phyloP scores from a whole-genome alignment of 2,329 filamentous ascomycete genomes.

The Sporothrix sp. region DNA sequence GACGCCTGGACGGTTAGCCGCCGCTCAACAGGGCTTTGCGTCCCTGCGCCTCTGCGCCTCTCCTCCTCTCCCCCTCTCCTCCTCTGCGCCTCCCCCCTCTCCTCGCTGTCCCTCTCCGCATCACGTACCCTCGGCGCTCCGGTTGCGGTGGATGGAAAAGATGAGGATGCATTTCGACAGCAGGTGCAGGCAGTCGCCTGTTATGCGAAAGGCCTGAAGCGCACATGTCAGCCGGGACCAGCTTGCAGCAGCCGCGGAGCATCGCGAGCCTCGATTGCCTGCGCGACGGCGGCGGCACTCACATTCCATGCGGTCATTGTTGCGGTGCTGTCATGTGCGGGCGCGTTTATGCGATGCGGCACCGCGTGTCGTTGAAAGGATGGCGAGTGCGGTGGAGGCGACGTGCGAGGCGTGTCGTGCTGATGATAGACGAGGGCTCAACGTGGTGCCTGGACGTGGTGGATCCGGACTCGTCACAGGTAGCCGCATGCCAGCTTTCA shows the following conservation, averaged over 20 bases:
- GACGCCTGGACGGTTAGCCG: conserved; percentile 46
- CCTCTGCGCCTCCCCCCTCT: too few species aligned
- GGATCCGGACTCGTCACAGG: too few species aligned
- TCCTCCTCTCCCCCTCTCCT: too few species aligned
- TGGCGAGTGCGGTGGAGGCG: not conserved
- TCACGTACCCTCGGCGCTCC: conserved; percentile 64
- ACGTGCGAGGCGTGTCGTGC: not conserved
- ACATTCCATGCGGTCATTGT: conserved; percentile 11
- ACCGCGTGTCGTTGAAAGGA: not conserved
- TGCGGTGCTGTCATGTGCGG: not conserved
- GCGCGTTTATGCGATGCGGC: not conserved
- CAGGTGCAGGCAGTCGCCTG: conserved; percentile 77
- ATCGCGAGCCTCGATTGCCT: not conserved
- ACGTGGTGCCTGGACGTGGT: too few species aligned
- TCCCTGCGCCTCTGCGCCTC: too few species aligned
- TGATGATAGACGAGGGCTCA: not conserved
- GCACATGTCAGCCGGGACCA: conserved; percentile 3
- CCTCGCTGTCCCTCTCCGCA: too few species aligned
- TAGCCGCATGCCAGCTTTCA: conserved; percentile 8
- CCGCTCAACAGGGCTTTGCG: not conserved
- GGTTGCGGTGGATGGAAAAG: conserved; percentile 79
- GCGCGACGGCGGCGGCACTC: not conserved
- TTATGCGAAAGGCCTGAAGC: conserved; percentile 56
- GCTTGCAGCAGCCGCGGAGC: not conserved
- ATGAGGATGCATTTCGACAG: conserved; percentile 84